phyloP scores from a whole-genome alignment of 495 filamentous ascomycete genomes.

The Elasticomyces elasticus region DNA sequence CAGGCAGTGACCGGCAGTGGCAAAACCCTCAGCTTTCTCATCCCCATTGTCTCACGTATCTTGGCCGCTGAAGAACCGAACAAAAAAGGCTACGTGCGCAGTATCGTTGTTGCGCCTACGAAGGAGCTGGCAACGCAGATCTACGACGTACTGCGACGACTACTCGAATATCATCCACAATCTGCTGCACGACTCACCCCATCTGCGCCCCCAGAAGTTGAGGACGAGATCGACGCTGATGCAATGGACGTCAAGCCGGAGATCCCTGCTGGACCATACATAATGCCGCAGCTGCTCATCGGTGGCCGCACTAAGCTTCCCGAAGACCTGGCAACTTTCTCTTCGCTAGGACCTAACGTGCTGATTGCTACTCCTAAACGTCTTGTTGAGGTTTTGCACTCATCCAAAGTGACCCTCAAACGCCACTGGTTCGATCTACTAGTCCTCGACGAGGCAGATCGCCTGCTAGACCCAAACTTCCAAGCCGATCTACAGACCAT shows the following conservation, averaged over 20 bases:
- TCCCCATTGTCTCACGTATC: constrained; percentile 79
- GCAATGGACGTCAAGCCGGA: constrained; percentile 23
- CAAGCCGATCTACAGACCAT: constrained; percentile 83
- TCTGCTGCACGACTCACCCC: constrained; percentile 56
- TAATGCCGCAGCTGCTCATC: constrained; percentile 81
- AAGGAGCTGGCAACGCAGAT: constrained; percentile 88
- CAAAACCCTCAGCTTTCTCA: constrained; percentile 85
- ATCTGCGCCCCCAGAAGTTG: constrained; percentile 22
- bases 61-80: constrained; percentile 63
- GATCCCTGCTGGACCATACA: constrained; percentile 36
- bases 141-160: constrained; percentile 62
- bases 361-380: constrained; percentile 83
- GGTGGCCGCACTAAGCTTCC: constrained; percentile 73
- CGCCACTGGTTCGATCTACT: constrained; percentile 35
- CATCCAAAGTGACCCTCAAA: constrained; percentile 63
- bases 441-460: constrained; percentile 88
- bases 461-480: constrained; percentile 90
- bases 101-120: constrained; percentile 85
- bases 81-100: constrained; percentile 80
- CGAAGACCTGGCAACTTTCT: constrained; percentile 73
- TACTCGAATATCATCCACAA: constrained; percentile 71
- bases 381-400: constrained; percentile 75
- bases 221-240: constrained; percentile 39
- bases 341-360: constrained; percentile 71
- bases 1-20: constrained; percentile 87